phyloP scores from a whole-genome alignment of 352 stramenopile genomes.

The Pythium aristosporum region DNA sequence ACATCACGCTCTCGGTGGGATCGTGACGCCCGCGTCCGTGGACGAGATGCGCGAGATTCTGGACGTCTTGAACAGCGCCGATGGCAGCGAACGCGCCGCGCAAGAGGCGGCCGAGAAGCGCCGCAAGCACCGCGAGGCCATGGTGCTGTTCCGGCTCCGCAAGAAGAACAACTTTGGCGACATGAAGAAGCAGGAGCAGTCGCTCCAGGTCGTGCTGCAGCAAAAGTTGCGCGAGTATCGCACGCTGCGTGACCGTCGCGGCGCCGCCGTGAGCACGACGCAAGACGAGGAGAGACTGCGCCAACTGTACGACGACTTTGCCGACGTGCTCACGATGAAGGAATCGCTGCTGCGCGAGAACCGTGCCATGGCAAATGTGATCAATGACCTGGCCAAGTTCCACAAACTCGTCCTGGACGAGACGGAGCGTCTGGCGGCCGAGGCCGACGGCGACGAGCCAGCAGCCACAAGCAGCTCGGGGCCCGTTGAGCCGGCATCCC shows the following conservation, averaged over 20 bases:
- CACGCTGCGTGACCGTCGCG: constrained; percentile 8
- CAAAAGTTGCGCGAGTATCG: constrained; percentile 15
- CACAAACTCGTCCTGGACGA: constrained; percentile 29
- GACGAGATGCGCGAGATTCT: constrained; percentile 27
- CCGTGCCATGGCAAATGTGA: constrained; percentile 27
- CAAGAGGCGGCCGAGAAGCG: constrained; percentile 26
- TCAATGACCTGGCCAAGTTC: constrained; percentile 26
- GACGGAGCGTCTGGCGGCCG: constrained; percentile 13
- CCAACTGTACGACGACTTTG: constrained; percentile 22
- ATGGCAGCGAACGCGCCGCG: neutral
- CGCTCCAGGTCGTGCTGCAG: constrained; percentile 26
- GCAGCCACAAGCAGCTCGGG: no score
- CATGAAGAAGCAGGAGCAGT: constrained; percentile 27
- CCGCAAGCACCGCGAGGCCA: constrained; percentile 29
- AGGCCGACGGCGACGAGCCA: neutral
- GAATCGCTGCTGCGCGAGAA: constrained; percentile 29
- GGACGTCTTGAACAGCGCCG: constrained; percentile 9
- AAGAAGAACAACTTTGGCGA: constrained; percentile 28
- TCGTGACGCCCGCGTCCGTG: neutral
- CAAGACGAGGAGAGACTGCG: constrained; percentile 8
- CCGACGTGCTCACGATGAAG: constrained; percentile 24
- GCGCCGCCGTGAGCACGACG: neutral
- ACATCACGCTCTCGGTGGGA: neutral
- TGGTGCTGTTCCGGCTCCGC: constrained; percentile 26
- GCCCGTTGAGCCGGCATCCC: neutral